Percentiles rank a stretch among this genome's conserved stretches.
Evolutionary conservation across 371 early-diverging fungal species (phyloP).

Genomic region (Furculomyces boomerangus): DNA sequence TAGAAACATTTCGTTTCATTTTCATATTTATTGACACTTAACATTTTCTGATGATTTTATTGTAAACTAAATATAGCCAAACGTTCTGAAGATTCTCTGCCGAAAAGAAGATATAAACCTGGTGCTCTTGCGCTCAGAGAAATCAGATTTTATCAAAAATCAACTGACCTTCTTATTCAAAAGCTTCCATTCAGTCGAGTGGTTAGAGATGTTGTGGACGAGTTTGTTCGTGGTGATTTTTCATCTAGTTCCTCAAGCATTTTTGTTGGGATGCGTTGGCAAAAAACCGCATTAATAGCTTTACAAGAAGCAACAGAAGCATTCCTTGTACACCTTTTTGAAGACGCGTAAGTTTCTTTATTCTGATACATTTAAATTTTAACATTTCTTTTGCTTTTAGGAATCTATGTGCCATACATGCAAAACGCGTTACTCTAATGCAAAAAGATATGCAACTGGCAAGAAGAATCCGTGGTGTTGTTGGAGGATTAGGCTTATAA

Average conservation of each 20-base stretch:
- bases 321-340: constrained; percentile 73
- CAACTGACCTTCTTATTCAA: constrained; percentile 92
- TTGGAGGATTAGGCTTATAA: constrained; percentile 18
- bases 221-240: constrained; percentile 61
- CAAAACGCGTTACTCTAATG: constrained; percentile 87
- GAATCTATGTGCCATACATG: constrained; percentile 85
- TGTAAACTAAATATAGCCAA: too few species aligned
- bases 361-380: neutral
- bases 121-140: constrained; percentile 88
- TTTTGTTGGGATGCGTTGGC: constrained; percentile 51
- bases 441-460: constrained; percentile 83
- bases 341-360: constrained; percentile 58
- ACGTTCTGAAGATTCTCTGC: too few species aligned
- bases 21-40: too few species aligned
- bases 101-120: constrained; percentile 72
- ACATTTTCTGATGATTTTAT: too few species aligned
- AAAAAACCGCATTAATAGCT: constrained; percentile 57
- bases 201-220: constrained; percentile 84
- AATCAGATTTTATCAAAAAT: constrained; percentile 96
- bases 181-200: constrained; percentile 97
- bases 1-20: too few species aligned
- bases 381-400: constrained; percentile 24
- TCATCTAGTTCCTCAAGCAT: constrained; percentile 7
- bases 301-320: constrained; percentile 86
- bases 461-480: constrained; percentile 60